Base-by-base conservation (phyloP, 208 protist species). In the Acanthamoeba divionensis region DNA sequence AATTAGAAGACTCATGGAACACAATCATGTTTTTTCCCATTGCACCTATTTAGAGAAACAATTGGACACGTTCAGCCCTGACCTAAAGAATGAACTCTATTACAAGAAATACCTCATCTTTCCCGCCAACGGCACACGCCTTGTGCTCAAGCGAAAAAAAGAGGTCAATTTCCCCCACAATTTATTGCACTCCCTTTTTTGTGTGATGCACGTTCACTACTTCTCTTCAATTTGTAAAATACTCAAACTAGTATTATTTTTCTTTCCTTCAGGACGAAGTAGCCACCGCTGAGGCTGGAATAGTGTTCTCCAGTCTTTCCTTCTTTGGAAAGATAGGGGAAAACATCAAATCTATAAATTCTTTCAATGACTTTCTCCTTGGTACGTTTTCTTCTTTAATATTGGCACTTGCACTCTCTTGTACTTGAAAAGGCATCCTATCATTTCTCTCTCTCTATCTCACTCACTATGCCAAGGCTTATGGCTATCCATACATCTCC, bases 11-110 rank as follows among this genome's bases (percentile, higher is more conserved):
- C n/a, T n/a, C n/a, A n/a, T n/a, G n/a, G n/a, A n/a, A n/a, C n/a
- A n/a, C n/a, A n/a, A n/a, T n/a, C n/a, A n/a, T n/a, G n/a, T n/a
- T n/a, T n/a, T n/a, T n/a, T n/a, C n/a, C n/a, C n/a, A n/a, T n/a
- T n/a, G n/a, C n/a, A n/a, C n/a, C n/a, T n/a, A n/a, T 60, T n/a
- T 60, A 85, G 75, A 85, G 54, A 85, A 85, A 65, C 45, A 15
- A 9, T 18, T 85, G 15, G 75, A 85, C 13, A 18, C 21, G 54
- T 57, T 66, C 69, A 79, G 69, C 31, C 50, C 75, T 24, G 75
- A 85, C 29, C 18, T 85, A 33, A 65, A 85, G 50, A 85, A 85
- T 33, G 75, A 85, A 41, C 45, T 85, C 45, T 65, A 66, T 41
- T 85, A 85, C 26, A 57, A 65, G 50, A 85, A 85, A 55, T 85